Evolutionary conservation across 1,284 basidiomycete species (phyloP), one percentile per base, ranked within the genome.

Genomic region (Ganoderma resinaceum): DNA sequence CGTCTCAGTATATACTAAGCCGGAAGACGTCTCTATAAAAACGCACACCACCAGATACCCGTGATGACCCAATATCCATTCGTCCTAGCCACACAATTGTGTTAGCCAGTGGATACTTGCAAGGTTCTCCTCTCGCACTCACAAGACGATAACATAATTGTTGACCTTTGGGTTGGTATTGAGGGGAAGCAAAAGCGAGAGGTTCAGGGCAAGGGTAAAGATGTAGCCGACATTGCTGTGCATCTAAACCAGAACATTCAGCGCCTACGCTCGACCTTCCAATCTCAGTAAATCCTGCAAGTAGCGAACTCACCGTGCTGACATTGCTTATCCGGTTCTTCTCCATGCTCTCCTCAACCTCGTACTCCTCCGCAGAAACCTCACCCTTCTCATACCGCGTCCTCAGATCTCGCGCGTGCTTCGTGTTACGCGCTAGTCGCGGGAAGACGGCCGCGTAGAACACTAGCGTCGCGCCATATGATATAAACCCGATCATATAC

Each of bases 311-410:
- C 66, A 95, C 91, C 16, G 93, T 95, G 73, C 91, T 91, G 72
- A 94, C 93, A 74, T 96, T 96, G 75, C 92, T 92, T 69, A 96
- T 92, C 65, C 91, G 83, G 75, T 95, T 96, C 83, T 94, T 93
- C 80, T 95, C 91, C 62, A 96, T 76, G 65, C 90, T 92, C 76
- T 95, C 94, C 74, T 94, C 91, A 5, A 76, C 75, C 75, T 94
- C 93, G 74, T 93, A 94, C 72, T 87, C 89, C 62, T 90, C 90
- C 3, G 81, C 78, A 0, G 83, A 76, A 23, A 89, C 87, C 72
- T 90, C 85, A 0, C 91, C 89, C 1, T 79, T 80, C 62, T 90
- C 87, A 70, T 88, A 88, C 75, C 85, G 86, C 67, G 86, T 86
- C 59, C 86, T 83, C 6, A 93, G 80, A 9, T 78, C 78, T 29